These are phyloP conservation scores for Firmiana major DNA, from an alignment of 345 rosid species.

Conservation along the genomic window DNA sequence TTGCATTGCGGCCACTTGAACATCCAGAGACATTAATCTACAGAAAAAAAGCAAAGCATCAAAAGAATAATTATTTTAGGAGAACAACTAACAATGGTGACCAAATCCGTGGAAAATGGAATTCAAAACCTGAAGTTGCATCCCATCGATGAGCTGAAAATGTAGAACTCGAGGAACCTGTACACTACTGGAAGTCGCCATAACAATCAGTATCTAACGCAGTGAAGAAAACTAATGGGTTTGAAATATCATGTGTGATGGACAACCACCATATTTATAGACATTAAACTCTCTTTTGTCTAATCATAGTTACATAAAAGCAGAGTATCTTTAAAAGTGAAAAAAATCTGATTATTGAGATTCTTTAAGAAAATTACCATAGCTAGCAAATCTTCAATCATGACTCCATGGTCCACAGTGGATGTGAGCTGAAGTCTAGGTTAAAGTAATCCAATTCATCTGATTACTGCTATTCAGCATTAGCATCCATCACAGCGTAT, in stretches of 20 bases:
- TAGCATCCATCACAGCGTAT: background rate
- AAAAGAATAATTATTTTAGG: conserved; percentile 8
- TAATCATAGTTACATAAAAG: conserved; percentile 2
- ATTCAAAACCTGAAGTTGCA: conserved; percentile 52
- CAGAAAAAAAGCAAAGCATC: background rate
- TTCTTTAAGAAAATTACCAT: background rate
- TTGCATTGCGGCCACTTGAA: conserved; percentile 40
- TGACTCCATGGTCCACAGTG: background rate
- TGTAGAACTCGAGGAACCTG: conserved; percentile 27
- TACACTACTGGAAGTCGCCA: conserved; percentile 39
- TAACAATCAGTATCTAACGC: conserved; percentile 21
- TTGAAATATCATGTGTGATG: background rate
- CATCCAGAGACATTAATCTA: conserved; percentile 48
- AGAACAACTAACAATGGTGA: background rate
- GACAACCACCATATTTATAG: background rate
- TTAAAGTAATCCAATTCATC: background rate
- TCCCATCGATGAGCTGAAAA: conserved; percentile 58
- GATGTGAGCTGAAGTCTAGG: background rate
- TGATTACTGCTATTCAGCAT: background rate
- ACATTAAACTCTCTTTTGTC: background rate
- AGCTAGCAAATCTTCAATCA: background rate
- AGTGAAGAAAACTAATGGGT: background rate
- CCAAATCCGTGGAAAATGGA: background rate
- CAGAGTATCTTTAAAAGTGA: background rate
- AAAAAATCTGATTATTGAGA: background rate